Percentiles rank a stretch among this genome's conserved stretches.
Conservation (phyloP, 495 filamentous ascomycete species). For the Mytilinidion resinicola region DNA sequence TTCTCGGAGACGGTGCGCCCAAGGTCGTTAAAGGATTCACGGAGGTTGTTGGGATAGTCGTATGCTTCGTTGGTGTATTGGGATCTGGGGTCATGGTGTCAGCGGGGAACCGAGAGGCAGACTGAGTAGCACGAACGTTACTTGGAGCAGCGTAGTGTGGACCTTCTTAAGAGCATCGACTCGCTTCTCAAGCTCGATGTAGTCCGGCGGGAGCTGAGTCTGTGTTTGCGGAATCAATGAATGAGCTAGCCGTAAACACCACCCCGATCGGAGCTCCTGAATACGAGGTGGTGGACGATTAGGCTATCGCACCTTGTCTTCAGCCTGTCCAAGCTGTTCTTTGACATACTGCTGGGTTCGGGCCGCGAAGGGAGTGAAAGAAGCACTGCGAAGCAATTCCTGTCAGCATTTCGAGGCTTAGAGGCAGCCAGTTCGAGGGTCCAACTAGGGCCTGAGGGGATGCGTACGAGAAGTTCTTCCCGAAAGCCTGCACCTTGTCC, state of each 20-base stretch:
- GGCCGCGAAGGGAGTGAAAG: conserved; percentile 83
- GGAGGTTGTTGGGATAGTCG: conserved; percentile 98
- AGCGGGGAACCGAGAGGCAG: conserved; percentile 4
- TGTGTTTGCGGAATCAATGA: conserved; percentile 32
- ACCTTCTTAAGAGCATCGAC: conserved; percentile 96
- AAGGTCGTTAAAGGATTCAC: conserved; percentile 93
- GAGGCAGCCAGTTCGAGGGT: conserved; percentile 7
- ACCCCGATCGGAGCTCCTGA: not conserved
- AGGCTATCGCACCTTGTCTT: conserved; percentile 66
- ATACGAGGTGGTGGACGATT: not conserved
- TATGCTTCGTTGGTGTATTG: conserved; percentile 96
- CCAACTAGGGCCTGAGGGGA: conserved; percentile 5
- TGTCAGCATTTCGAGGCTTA: conserved; percentile 24
- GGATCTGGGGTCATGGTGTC: conserved; percentile 50
- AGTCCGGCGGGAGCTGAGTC: conserved; percentile 95
- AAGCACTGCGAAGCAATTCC: conserved; percentile 44
- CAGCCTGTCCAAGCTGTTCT: conserved; percentile 90
- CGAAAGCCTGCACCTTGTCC: conserved; percentile 60
- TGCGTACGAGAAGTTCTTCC: conserved; percentile 65
- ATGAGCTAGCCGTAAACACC: not conserved
- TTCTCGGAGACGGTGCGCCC: conserved; percentile 94
- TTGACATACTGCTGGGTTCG: conserved; percentile 95
- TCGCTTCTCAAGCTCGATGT: conserved; percentile 96
- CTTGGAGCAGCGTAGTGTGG: conserved; percentile 91
- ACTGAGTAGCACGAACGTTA: conserved; percentile 64